Conservation (phyloP, 768 basidiomycete genomes). For the Galerina marginata region DNA sequence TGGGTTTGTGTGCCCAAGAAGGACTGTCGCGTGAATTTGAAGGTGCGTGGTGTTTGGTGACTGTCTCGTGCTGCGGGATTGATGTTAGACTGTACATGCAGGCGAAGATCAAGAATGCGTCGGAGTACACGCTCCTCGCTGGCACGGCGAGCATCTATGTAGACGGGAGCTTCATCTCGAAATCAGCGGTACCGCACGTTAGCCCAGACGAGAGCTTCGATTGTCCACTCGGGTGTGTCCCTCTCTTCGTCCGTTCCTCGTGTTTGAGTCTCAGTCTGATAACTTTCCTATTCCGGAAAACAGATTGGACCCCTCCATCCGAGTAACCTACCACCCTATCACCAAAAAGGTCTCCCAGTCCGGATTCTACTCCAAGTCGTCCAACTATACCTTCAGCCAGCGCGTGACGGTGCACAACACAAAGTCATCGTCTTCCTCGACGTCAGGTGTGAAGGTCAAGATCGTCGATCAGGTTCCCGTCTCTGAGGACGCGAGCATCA, state of each 20-base stretch:
- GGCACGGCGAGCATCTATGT: constrained; percentile 58
- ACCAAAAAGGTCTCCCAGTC: constrained; percentile 38
- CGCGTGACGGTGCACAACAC: constrained; percentile 46
- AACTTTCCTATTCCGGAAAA: background rate
- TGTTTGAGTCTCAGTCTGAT: background rate
- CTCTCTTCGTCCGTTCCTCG: background rate
- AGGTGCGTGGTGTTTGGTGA: constrained; percentile 23
- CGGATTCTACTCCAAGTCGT: constrained; percentile 41
- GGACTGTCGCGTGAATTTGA: constrained; percentile 44
- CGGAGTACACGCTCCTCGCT: constrained; percentile 54
- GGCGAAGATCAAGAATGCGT: constrained; percentile 58
- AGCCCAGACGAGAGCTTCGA: constrained; percentile 51
- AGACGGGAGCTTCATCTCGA: constrained; percentile 61
- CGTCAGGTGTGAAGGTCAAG: constrained; percentile 28
- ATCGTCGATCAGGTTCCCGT: constrained; percentile 45
- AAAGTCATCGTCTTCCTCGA: constrained; percentile 29
- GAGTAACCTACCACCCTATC: constrained; percentile 44
- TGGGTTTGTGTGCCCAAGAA: constrained; percentile 48
- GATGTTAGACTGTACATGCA: constrained; percentile 16
- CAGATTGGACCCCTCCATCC: constrained; percentile 46
- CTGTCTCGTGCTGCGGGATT: background rate
- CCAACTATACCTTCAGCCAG: constrained; percentile 36
- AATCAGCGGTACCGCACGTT: constrained; percentile 45
- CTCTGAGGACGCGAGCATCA: constrained; percentile 43
- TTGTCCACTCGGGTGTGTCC: constrained; percentile 48